Evolutionary conservation across 2,329 filamentous ascomycete species (phyloP).

Genomic region (Chaetomiaceae sp.): DNA sequence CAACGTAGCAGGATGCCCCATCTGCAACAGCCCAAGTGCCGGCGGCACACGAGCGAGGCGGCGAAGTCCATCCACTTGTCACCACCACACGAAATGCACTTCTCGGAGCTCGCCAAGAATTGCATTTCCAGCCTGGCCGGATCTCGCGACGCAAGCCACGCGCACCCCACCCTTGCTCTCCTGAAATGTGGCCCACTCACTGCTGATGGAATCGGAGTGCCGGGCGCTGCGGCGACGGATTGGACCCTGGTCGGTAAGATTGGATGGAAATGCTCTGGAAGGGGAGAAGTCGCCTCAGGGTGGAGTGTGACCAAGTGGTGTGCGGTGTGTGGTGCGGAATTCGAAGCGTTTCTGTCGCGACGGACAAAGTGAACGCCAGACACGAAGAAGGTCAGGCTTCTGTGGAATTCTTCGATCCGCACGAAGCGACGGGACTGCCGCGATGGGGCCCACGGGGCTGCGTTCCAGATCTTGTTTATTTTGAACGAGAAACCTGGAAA

Average conservation of each 20-base stretch:
- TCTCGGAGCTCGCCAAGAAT: background rate
- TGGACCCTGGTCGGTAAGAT: slow-evolving; percentile 5
- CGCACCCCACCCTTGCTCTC: slow-evolving; percentile 3
- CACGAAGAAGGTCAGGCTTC: too few species aligned
- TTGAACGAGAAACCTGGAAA: slow-evolving; percentile 20
- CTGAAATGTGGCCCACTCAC: slow-evolving; percentile 13
- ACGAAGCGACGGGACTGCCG: too few species aligned
- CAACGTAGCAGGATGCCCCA: too few species aligned
- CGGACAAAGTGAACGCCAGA: too few species aligned
- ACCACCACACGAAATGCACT: too few species aligned
- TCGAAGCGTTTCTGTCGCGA: background rate
- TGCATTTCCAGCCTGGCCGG: background rate
- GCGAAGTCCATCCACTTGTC: too few species aligned
- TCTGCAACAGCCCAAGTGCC: too few species aligned
- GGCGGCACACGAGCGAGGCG: too few species aligned
- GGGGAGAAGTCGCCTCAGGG: too few species aligned
- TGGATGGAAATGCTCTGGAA: slow-evolving; percentile 10
- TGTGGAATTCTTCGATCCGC: background rate
- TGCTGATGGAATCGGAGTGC: slow-evolving; percentile 7
- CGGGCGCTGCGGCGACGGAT: slow-evolving; percentile 6
- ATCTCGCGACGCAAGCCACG: slow-evolving; percentile 3
- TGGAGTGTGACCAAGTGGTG: too few species aligned
- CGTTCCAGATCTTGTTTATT: slow-evolving; percentile 24
- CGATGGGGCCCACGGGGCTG: slow-evolving; percentile 2
- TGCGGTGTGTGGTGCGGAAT: too few species aligned